These are phyloP conservation scores for Crassisporium funariophilum DNA, from an alignment of 768 basidiomycete genomes.

Conservation along the genomic window DNA sequence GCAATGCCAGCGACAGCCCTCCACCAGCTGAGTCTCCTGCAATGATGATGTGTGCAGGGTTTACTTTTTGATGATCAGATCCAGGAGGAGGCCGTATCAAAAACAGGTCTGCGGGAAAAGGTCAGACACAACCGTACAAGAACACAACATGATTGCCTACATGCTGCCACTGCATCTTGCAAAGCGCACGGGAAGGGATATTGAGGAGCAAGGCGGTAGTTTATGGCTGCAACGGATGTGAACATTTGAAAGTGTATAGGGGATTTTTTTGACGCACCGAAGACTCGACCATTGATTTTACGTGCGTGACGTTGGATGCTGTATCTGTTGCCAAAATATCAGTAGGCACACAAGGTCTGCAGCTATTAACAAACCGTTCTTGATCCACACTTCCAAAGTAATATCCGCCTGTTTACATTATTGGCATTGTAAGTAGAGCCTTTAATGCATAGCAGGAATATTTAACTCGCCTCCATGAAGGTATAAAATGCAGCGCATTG, in stretches of 20 bases:
- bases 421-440: not conserved
- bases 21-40: slow-evolving; percentile 95
- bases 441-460: not conserved
- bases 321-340: slow-evolving; percentile 43
- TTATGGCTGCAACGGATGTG: slow-evolving; percentile 53
- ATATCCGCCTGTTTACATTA: slow-evolving; percentile 68
- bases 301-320: slow-evolving; percentile 84
- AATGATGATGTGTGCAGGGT: slow-evolving; percentile 80
- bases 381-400: slow-evolving; percentile 83
- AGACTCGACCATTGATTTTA: slow-evolving; percentile 90
- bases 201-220: slow-evolving; percentile 90
- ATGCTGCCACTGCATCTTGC: slow-evolving; percentile 88
- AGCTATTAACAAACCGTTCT: slow-evolving; percentile 49
- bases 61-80: slow-evolving; percentile 75
- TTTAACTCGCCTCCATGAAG: slow-evolving; percentile 64
- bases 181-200: slow-evolving; percentile 95
- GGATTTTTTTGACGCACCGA: slow-evolving; percentile 46
- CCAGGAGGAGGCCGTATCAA: slow-evolving; percentile 85
- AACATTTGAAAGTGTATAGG: not conserved
- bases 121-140: not conserved
- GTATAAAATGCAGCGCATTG: slow-evolving; percentile 83
- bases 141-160: slow-evolving; percentile 45
- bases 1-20: slow-evolving; percentile 77
- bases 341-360: not conserved
- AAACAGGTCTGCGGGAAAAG: slow-evolving; percentile 65